These are phyloP conservation scores for Imleria badia DNA, from an alignment of 768 basidiomycete species.

Conservation along the genomic window DNA sequence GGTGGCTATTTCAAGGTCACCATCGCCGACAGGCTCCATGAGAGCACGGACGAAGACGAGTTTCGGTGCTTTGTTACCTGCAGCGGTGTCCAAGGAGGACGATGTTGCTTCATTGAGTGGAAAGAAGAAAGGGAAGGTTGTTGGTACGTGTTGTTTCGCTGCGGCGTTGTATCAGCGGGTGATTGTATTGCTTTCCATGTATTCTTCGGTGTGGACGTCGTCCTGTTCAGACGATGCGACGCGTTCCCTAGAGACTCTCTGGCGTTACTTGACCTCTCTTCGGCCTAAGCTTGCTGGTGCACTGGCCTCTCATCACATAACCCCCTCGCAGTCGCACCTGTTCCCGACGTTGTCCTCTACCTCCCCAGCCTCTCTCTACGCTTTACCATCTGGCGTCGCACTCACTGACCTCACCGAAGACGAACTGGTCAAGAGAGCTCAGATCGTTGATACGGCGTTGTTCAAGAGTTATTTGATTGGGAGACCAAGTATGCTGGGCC, in stretches of 20 bases:
- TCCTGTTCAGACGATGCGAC: constrained; percentile 51
- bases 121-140: constrained; percentile 32
- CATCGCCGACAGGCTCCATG: constrained; percentile 41
- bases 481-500: constrained; percentile 76
- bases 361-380: constrained; percentile 72
- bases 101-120: constrained; percentile 55
- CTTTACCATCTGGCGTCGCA: constrained; percentile 68
- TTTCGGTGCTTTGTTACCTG: constrained; percentile 47
- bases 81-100: constrained; percentile 52
- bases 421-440: constrained; percentile 84
- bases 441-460: constrained; percentile 92
- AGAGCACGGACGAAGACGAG: constrained; percentile 54
- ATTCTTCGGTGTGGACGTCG: neutral
- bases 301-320: constrained; percentile 66
- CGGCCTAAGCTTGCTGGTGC: constrained; percentile 84
- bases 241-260: constrained; percentile 82
- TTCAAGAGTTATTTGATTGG: constrained; percentile 91
- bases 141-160: constrained; percentile 33
- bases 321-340: constrained; percentile 65
- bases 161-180: neutral
- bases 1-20: constrained; percentile 27
- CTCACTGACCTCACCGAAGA: constrained; percentile 73
- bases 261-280: constrained; percentile 85
- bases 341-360: constrained; percentile 70
- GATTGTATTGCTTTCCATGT: neutral